Percentiles rank a stretch among this genome's conserved stretches.
phyloP scores from a whole-genome alignment of 1,284 basidiomycete species.

The Malassezia yamatoensis region DNA sequence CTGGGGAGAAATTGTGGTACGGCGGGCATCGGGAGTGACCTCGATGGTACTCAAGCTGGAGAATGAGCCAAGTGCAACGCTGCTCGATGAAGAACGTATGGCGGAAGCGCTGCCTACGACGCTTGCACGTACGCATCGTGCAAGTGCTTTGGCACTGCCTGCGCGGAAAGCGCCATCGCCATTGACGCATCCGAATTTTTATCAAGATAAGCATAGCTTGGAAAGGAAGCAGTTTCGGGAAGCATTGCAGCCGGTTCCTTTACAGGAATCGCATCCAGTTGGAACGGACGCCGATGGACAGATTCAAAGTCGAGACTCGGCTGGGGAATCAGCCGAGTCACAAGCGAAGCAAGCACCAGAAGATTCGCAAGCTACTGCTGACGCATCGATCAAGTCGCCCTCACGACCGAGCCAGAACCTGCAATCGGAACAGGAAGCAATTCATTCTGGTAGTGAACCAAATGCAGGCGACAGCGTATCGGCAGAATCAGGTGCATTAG shows the following conservation, averaged over 20 bases:
- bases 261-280: not conserved
- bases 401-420: not conserved
- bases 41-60: slow-evolving; percentile 75
- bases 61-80: slow-evolving; percentile 55
- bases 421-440: too few species aligned
- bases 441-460: too few species aligned
- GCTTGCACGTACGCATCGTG: not conserved
- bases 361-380: not conserved
- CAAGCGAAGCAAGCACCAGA: too few species aligned
- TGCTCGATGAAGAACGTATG: slow-evolving; percentile 10
- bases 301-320: too few species aligned
- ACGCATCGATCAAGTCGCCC: not conserved
- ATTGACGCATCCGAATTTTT: slow-evolving; percentile 1
- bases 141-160: not conserved
- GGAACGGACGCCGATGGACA: not conserved
- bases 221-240: not conserved
- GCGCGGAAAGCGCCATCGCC: not conserved
- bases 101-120: not conserved
- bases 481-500: too few species aligned
- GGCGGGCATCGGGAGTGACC: slow-evolving; percentile 80
- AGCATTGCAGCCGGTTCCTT: not conserved
- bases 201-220: not conserved
- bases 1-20: slow-evolving; percentile 78
- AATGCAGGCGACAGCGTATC: too few species aligned
- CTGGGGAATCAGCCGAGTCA: too few species aligned